Conservation (phyloP, 2,329 filamentous ascomycete genomes). For the Diaporthe eres region DNA sequence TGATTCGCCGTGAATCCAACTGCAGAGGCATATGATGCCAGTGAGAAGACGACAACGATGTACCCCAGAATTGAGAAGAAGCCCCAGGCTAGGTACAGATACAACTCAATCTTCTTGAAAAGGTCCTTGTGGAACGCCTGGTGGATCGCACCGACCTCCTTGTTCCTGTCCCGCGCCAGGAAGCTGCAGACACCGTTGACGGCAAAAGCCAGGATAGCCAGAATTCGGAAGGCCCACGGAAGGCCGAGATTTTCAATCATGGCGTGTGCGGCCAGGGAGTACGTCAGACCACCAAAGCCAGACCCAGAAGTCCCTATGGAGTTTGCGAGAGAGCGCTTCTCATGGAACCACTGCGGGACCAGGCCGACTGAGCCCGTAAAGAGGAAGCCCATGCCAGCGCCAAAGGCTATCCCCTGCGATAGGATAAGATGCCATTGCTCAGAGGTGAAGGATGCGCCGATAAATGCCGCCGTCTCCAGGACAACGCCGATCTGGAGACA, state of each 20-base stretch:
- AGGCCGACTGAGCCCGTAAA: constrained; percentile 79
- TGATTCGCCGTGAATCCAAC: constrained; percentile 78
- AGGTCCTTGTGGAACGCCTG: constrained; percentile 75
- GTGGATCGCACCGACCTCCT: constrained; percentile 76
- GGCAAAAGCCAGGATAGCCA: constrained; percentile 73
- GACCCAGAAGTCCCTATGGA: constrained; percentile 78
- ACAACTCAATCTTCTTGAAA: constrained; percentile 73
- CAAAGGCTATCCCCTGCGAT: constrained; percentile 81
- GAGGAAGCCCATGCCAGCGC: constrained; percentile 82
- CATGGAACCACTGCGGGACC: constrained; percentile 81
- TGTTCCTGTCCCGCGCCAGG: constrained; percentile 79
- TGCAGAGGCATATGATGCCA: constrained; percentile 79
- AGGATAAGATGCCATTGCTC: constrained; percentile 84
- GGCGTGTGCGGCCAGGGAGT: constrained; percentile 76
- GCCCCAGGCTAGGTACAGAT: constrained; percentile 76
- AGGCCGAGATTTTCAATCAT: constrained; percentile 77
- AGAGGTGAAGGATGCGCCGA: constrained; percentile 78
- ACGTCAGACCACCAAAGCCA: constrained; percentile 80
- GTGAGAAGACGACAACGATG: constrained; percentile 81
- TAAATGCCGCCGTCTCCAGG: constrained; percentile 74
- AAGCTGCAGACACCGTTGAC: constrained; percentile 75
- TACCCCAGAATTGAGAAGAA: constrained; percentile 82
- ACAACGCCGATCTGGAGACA: constrained; percentile 76
- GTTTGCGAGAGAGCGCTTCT: constrained; percentile 77
- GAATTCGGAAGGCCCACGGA: constrained; percentile 76